Conservation (phyloP, 2,329 filamentous ascomycete species). For the Fonsecaea erecta region DNA sequence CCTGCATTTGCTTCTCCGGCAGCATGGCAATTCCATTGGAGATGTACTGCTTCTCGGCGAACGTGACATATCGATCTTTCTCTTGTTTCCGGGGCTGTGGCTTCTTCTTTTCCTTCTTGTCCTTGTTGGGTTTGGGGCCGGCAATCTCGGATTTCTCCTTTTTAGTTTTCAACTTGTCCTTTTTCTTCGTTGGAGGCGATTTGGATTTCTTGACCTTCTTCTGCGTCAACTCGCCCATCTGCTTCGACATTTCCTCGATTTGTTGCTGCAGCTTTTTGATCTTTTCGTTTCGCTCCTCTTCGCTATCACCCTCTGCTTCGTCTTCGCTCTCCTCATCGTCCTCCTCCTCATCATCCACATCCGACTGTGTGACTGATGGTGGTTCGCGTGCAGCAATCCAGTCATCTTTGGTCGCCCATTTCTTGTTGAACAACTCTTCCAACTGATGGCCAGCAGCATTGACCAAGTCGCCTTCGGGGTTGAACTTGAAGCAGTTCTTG, state of each 20-base stretch:
- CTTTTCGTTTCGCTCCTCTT: conserved; percentile 64
- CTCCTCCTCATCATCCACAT: conserved; percentile 70
- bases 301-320: conserved; percentile 62
- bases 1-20: conserved; percentile 74
- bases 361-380: conserved; percentile 66
- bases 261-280: conserved; percentile 70
- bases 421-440: conserved; percentile 72
- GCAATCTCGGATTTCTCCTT: conserved; percentile 51
- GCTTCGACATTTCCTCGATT: conserved; percentile 74
- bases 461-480: conserved; percentile 76
- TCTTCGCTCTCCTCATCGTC: conserved; percentile 75
- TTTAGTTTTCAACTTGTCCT: conserved; percentile 47
- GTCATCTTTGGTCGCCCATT: conserved; percentile 77
- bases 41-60: conserved; percentile 88
- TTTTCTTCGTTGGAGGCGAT: conserved; percentile 55
- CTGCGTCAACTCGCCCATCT: conserved; percentile 60
- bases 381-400: conserved; percentile 80
- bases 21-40: conserved; percentile 83
- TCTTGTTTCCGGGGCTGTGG: conserved; percentile 50
- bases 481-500: conserved; percentile 90
- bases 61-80: conserved; percentile 69
- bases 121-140: conserved; percentile 33
- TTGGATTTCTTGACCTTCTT: conserved; percentile 63
- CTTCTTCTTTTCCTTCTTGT: conserved; percentile 57
- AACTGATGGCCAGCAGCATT: conserved; percentile 72